A percentile compares a stretch with the other conserved stretches of the same genome.
phyloP scores from a whole-genome alignment of 148 eudicot species.

The Cornus kousa region DNA sequence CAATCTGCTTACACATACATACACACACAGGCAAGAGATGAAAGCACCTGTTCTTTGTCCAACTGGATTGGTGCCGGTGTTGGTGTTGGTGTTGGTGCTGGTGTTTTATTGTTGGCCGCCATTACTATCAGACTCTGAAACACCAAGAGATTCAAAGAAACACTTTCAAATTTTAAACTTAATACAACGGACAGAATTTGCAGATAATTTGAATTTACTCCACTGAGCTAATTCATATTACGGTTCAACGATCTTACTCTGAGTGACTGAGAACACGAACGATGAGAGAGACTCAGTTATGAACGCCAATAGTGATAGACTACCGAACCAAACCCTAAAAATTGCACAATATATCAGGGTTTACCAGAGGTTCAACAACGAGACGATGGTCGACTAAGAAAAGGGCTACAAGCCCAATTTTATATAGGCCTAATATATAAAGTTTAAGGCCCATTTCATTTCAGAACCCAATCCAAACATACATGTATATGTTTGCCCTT shows the following conservation, averaged over 20 bases:
- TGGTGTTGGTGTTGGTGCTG: too few species aligned
- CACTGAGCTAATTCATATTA: background rate
- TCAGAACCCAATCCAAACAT: too few species aligned
- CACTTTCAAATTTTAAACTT: background rate
- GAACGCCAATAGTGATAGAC: background rate
- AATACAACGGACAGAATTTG: background rate
- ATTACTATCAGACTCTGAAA: constrained; percentile 8
- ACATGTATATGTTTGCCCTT: too few species aligned
- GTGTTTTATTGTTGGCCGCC: constrained; percentile 11
- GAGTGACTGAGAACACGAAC: background rate
- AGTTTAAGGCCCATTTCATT: too few species aligned
- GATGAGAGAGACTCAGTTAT: background rate
- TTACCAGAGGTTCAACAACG: background rate
- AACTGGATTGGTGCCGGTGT: constrained; percentile 10
- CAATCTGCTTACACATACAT: background rate
- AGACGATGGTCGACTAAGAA: too few species aligned
- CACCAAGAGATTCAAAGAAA: background rate
- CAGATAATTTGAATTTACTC: background rate
- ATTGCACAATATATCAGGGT: background rate
- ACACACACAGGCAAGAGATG: background rate
- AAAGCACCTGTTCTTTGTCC: constrained; percentile 36
- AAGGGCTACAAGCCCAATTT: too few species aligned
- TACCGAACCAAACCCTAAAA: background rate
- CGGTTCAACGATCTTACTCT: background rate
- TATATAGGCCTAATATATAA: too few species aligned